Conservation (phyloP, 1,139 yeast genomes). For the Kodamaea derodonti region DNA sequence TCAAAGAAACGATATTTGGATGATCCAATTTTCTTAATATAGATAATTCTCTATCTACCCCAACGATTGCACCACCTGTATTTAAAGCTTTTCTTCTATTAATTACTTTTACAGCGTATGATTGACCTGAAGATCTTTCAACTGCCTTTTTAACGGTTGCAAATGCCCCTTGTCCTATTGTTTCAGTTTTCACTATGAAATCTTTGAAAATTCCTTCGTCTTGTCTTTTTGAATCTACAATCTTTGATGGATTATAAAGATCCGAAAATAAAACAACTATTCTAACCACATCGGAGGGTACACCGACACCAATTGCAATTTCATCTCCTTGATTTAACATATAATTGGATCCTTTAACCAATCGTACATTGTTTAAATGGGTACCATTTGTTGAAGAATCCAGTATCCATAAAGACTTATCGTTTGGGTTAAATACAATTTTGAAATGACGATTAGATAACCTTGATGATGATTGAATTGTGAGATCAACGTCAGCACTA, state of each 20-base stretch:
- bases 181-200: conserved; percentile 75
- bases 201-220: conserved; percentile 62
- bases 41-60: conserved; percentile 81
- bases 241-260: conserved; percentile 33
- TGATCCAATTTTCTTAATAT: conserved; percentile 75
- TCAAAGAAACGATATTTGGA: conserved; percentile 76
- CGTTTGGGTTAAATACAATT: conserved; percentile 55
- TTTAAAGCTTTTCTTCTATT: conserved; percentile 72
- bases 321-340: conserved; percentile 90
- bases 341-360: conserved; percentile 78
- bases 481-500: conserved; percentile 60
- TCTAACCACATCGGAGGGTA: conserved; percentile 68
- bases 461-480: conserved; percentile 59
- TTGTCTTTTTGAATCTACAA: conserved; percentile 22
- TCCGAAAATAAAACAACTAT: conserved; percentile 65
- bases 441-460: conserved; percentile 77
- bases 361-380: conserved; percentile 65
- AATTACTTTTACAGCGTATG: conserved; percentile 88
- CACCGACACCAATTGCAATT: conserved; percentile 85
- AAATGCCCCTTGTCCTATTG: conserved; percentile 95
- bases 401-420: conserved; percentile 57
- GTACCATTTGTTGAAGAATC: conserved; percentile 90
- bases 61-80: conserved; percentile 55
- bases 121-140: conserved; percentile 76
- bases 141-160: conserved; percentile 92